phyloP scores from a whole-genome alignment of 768 basidiomycete genomes.

The Cyathus striatus region DNA sequence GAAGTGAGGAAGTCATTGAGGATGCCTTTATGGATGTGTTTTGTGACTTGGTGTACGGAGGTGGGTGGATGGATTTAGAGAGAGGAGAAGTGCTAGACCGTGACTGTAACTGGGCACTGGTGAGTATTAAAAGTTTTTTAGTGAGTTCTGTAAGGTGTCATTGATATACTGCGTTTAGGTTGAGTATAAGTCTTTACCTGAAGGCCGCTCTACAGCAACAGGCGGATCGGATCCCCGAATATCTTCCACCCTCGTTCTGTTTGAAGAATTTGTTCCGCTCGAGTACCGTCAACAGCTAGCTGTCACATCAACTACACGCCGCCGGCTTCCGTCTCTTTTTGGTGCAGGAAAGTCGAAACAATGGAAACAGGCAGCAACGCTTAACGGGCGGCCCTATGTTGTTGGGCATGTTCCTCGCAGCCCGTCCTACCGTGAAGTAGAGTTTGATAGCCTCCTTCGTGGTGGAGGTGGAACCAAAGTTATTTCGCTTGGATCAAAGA shows the following conservation, averaged over 20 bases:
- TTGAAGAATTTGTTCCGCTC: conserved; percentile 90
- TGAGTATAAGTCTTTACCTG: conserved; percentile 79
- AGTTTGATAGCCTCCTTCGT: conserved; percentile 74
- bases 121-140: conserved; percentile 45
- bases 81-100: conserved; percentile 70
- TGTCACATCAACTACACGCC: conserved; percentile 41
- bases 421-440: conserved; percentile 56
- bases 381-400: conserved; percentile 76
- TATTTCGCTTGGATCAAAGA: conserved; percentile 30
- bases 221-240: conserved; percentile 63
- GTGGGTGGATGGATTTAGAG: conserved; percentile 81
- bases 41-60: conserved; percentile 75
- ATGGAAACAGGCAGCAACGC: conserved; percentile 80
- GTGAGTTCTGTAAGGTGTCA: not conserved
- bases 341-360: conserved; percentile 49
- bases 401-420: conserved; percentile 52
- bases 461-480: conserved; percentile 44
- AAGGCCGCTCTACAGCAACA: conserved; percentile 25
- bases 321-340: conserved; percentile 70
- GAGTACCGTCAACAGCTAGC: conserved; percentile 81
- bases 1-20: conserved; percentile 78
- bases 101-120: conserved; percentile 91
- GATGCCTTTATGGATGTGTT: conserved; percentile 88
- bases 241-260: conserved; percentile 67
- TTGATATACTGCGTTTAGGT: conserved; percentile 39